Conservation (phyloP, 2,329 filamentous ascomycete species). For the Fusarium napiforme region DNA sequence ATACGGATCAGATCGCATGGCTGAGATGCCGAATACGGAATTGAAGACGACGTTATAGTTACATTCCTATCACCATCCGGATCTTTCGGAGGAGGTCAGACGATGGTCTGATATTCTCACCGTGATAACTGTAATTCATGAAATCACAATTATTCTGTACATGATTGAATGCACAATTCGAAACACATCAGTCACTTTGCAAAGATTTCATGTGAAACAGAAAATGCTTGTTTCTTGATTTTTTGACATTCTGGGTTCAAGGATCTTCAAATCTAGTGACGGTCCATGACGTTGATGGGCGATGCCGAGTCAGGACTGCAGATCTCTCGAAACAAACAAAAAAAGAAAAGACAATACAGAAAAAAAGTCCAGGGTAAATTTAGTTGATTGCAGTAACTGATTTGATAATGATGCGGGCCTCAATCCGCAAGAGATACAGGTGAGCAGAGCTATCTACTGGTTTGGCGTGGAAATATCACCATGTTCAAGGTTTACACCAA, state of each 20-base stretch:
- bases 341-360: neutral
- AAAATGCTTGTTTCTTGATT: constrained; percentile 14
- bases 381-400: neutral
- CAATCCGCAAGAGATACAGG: neutral
- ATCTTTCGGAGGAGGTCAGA: constrained; percentile 30
- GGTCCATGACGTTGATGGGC: constrained; percentile 19
- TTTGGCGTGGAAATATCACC: neutral
- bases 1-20: neutral
- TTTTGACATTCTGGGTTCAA: constrained; percentile 8
- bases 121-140: neutral
- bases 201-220: constrained; percentile 7
- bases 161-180: too few species aligned
- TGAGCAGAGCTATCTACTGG: neutral
- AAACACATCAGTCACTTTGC: neutral
- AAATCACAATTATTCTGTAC: neutral
- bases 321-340: neutral
- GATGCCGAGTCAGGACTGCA: constrained; percentile 15
- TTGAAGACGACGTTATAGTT: neutral
- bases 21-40: neutral
- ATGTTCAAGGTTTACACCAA: neutral
- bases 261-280: constrained; percentile 16
- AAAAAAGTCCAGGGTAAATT: neutral
- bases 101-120: constrained; percentile 16
- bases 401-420: neutral
- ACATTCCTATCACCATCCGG: constrained; percentile 9